Evolutionary conservation across 208 protist species (phyloP), one percentile per base, ranked within the genome.

Genomic region (Crithidia sp.): DNA sequence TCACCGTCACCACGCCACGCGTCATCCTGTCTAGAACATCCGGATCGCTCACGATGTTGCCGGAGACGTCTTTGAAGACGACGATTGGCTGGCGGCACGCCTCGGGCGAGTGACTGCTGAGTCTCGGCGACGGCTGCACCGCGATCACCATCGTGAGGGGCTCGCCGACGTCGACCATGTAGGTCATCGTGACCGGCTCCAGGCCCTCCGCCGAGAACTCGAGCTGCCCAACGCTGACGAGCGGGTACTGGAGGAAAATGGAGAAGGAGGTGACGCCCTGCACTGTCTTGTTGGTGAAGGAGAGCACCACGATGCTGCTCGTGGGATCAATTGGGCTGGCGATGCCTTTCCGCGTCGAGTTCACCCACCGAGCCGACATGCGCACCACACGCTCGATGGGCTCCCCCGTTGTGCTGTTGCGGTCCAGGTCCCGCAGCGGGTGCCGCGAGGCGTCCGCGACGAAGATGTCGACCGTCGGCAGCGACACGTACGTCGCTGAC

Each of bases 281-380:
- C 6, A 60, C 56, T 6, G 84, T 88, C n/a, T 73, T 71, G 64
- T 83, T 84, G 55, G 44, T 85, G 77, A 79, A 85, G 9, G 79
- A 67, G 6, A 77, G 60, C 13, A 77, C 73, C 10, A 87, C 71
- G 50, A 87, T 58, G 70, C 63, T 76, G 16, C 63, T 61, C 7
- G 71, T 52, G 5, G 77, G 70, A 19, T 76, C 56, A 7, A 83
- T 76, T 14, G 59, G 43, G 13, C 40, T 40, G 14, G 43, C n/a
- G 5, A 79, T 56, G 10, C 80, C 72, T 45, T 79, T 79, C 19
- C 77, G 77, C 0, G 84, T 85, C 0, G 78, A 85, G 50, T 77
- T 74, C 68, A 88, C 81, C 75, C 74, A 83, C 57, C 67, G 36
- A 8, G 79, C 49, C 43, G 36, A 62, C 7, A 84, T 19, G 45